phyloP scores from a whole-genome alignment of 768 basidiomycete genomes.

The Filobasidium wieringae region DNA sequence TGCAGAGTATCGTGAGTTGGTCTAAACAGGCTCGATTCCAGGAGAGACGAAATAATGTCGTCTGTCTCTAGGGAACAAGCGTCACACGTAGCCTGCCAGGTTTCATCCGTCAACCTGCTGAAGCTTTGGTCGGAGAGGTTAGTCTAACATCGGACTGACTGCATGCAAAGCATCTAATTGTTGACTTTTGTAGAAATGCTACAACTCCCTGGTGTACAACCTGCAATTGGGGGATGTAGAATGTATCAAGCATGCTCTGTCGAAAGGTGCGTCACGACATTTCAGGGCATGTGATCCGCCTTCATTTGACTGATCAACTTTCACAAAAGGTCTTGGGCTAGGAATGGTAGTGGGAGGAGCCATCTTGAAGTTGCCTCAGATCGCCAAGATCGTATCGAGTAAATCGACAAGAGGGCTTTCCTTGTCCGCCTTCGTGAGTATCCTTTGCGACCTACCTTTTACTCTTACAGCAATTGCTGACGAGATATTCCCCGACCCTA shows the following conservation, averaged over 20 bases:
- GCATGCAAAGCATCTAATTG: background rate
- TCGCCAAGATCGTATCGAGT: conserved; percentile 40
- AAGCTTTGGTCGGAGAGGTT: conserved; percentile 71
- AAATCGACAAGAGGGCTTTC: conserved; percentile 76
- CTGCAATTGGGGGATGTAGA: conserved; percentile 61
- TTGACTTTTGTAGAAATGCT: conserved; percentile 62
- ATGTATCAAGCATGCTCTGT: conserved; percentile 82
- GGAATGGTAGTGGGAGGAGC: conserved; percentile 82
- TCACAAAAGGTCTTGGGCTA: conserved; percentile 83
- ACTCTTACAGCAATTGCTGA: background rate
- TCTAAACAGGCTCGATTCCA: background rate
- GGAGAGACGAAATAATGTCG: background rate
- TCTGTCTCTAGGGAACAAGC: conserved; percentile 22
- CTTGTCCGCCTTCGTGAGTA: conserved; percentile 58
- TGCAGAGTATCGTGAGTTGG: conserved; percentile 3
- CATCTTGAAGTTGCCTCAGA: conserved; percentile 92
- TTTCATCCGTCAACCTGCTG: conserved; percentile 68
- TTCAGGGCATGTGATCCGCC: conserved; percentile 41
- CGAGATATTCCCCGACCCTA: background rate
- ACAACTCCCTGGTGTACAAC: conserved; percentile 75
- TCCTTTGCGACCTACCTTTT: no score
- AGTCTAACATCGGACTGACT: conserved; percentile 15
- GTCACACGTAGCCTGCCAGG: conserved; percentile 74
- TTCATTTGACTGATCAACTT: conserved; percentile 66
- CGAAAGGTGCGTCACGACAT: conserved; percentile 54